Conservation (phyloP, 179 eudicot species). For the Corrigiola litoralis region DNA sequence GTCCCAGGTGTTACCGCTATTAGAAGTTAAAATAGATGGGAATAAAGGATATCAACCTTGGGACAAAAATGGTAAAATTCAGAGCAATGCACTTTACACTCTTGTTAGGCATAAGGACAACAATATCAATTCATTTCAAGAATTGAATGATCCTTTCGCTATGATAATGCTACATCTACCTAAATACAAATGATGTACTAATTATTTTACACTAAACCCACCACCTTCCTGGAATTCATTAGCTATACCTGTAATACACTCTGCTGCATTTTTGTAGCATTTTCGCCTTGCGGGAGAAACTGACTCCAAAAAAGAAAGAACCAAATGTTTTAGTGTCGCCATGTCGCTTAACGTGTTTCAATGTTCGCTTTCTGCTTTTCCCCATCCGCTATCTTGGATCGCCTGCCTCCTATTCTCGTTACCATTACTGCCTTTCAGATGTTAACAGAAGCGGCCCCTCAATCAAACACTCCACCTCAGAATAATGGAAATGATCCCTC, state of each 20-base stretch:
- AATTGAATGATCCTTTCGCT: constrained; percentile 21
- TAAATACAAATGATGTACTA: constrained; percentile 32
- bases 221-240: constrained; percentile 10
- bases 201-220: constrained; percentile 28
- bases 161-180: constrained; percentile 26
- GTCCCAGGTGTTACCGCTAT: too few species aligned
- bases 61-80: neutral
- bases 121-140: constrained; percentile 12
- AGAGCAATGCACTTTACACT: constrained; percentile 14
- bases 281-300: neutral
- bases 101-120: constrained; percentile 10
- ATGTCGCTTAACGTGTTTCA: constrained; percentile 8
- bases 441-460: constrained; percentile 8
- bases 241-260: constrained; percentile 18
- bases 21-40: neutral
- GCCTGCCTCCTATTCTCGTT: constrained; percentile 4
- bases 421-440: constrained; percentile 3
- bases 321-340: neutral
- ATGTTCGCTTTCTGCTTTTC: neutral
- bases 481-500: constrained; percentile 12
- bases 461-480: neutral
- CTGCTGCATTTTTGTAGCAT: neutral
- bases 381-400: neutral
- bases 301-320: neutral
- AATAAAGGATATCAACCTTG: too few species aligned